These are phyloP conservation scores for Peronospora destructor DNA, from an alignment of 352 stramenopile genomes.

Conservation along the genomic window DNA sequence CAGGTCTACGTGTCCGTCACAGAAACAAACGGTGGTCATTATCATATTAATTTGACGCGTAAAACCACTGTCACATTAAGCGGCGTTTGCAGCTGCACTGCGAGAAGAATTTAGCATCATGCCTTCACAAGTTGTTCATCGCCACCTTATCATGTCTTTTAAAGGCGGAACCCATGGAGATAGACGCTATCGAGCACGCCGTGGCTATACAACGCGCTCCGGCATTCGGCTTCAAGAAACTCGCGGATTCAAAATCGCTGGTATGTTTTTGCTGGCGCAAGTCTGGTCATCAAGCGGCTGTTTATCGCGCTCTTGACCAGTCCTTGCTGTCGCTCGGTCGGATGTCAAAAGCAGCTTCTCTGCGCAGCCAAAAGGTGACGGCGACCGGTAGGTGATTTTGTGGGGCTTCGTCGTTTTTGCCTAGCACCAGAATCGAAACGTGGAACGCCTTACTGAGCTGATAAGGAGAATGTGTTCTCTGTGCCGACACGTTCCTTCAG, in stretches of 20 bases:
- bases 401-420: no score
- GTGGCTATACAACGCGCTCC: no score
- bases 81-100: conserved; percentile 10
- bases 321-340: not conserved
- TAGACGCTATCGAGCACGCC: not conserved
- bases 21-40: conserved; percentile 12
- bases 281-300: not conserved
- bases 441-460: no score
- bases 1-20: conserved; percentile 19
- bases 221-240: no score
- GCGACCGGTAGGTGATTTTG: conserved; percentile 15
- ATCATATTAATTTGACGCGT: conserved; percentile 11
- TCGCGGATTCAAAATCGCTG: no score
- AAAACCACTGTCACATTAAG: conserved; percentile 2
- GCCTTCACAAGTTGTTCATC: conserved; percentile 4
- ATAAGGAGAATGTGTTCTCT: conserved; percentile 5
- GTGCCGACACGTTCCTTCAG: conserved; percentile 6
- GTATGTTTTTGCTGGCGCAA: no score
- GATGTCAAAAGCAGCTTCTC: not conserved
- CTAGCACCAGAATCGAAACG: no score
- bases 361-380: conserved; percentile 5
- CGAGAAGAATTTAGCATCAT: conserved; percentile 16
- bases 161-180: no score
- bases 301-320: conserved; percentile 5
- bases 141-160: no score